Conservation (phyloP, 2,329 filamentous ascomycete genomes). For the Curvularia sp. region DNA sequence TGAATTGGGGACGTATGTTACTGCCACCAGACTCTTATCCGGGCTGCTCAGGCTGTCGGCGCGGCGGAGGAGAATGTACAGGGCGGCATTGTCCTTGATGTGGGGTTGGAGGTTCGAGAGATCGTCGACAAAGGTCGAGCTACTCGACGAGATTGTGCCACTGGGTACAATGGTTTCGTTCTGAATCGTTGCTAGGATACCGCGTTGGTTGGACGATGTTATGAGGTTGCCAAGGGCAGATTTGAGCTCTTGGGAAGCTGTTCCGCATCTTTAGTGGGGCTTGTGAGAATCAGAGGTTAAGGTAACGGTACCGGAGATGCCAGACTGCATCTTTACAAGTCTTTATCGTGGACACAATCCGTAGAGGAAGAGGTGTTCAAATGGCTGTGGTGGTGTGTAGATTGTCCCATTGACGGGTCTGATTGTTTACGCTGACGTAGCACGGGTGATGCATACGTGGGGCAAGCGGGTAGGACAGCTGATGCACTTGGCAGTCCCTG, state of each 20-base stretch:
- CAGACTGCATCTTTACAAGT: slow-evolving; percentile 71
- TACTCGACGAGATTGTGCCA: slow-evolving; percentile 59
- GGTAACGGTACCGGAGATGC: slow-evolving; percentile 69
- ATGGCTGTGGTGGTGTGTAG: not conserved
- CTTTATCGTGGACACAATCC: not conserved
- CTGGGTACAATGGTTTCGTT: slow-evolving; percentile 72
- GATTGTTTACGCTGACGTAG: slow-evolving; percentile 18
- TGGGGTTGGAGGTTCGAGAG: slow-evolving; percentile 68
- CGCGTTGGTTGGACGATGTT: slow-evolving; percentile 67
- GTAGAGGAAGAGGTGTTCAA: not conserved
- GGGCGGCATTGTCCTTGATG: slow-evolving; percentile 70
- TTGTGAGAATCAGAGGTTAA: not conserved
- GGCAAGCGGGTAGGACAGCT: slow-evolving; percentile 27
- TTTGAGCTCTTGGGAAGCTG: slow-evolving; percentile 77
- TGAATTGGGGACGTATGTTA: slow-evolving; percentile 80
- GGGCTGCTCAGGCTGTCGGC: slow-evolving; percentile 58
- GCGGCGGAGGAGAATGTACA: slow-evolving; percentile 78
- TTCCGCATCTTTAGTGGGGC: slow-evolving; percentile 23
- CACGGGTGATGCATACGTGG: slow-evolving; percentile 25
- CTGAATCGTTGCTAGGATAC: slow-evolving; percentile 72
- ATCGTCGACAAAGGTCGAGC: slow-evolving; percentile 68
- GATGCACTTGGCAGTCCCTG: slow-evolving; percentile 15
- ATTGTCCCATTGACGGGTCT: slow-evolving; percentile 2
- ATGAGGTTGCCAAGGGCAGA: slow-evolving; percentile 75
- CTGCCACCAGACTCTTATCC: slow-evolving; percentile 62